These are phyloP conservation scores for Cinnamomum chago DNA, from an alignment of 164 flowering plant species.

Conservation along the genomic window DNA sequence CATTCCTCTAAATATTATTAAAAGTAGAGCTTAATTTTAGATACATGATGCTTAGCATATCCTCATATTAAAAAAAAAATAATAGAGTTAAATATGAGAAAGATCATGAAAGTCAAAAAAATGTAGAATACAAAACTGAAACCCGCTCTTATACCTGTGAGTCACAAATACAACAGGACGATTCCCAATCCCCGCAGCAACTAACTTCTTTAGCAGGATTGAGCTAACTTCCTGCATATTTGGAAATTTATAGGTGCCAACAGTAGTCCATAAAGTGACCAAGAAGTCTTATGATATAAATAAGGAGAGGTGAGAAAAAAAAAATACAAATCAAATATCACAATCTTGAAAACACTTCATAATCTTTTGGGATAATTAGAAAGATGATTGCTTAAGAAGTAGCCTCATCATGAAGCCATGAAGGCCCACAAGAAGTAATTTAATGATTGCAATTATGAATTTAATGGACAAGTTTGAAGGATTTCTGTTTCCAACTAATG, in stretches of 20 bases:
- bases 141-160: constrained; percentile 53
- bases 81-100: neutral
- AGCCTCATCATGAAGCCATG: too few relatives aligned
- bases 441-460: too few relatives aligned
- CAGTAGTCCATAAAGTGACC: too few relatives aligned
- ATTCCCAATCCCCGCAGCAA: constrained; percentile 90
- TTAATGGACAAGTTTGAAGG: too few relatives aligned
- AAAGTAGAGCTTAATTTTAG: neutral
- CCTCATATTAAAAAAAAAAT: neutral
- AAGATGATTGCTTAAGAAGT: too few relatives aligned
- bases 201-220: constrained; percentile 78
- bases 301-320: too few relatives aligned
- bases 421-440: too few relatives aligned
- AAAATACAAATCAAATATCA: too few relatives aligned
- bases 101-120: neutral
- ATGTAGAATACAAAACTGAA: neutral
- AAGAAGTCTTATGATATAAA: too few relatives aligned
- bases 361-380: too few relatives aligned
- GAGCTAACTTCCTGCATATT: constrained; percentile 88
- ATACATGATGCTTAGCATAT: neutral
- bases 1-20: neutral
- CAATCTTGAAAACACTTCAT: too few relatives aligned
- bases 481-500: too few relatives aligned
- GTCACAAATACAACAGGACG: constrained; percentile 96
- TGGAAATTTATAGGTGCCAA: neutral